These are phyloP conservation scores for Dimocarpus longan DNA, from an alignment of 345 rosid genomes.

Conservation along the genomic window DNA sequence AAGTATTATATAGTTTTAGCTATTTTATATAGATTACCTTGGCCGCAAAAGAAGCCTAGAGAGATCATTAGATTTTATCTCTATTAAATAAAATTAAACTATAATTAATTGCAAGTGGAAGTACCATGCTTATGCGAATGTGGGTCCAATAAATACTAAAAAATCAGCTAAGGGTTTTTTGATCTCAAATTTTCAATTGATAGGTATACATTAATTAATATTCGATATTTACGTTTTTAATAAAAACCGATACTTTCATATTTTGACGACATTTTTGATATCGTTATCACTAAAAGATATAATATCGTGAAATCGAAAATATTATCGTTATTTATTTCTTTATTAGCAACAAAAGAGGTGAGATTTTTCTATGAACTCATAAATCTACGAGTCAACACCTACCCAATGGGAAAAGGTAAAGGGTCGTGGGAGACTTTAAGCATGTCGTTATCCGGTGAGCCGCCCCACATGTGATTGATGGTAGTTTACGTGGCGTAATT, in stretches of 20 bases:
- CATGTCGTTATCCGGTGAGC: conserved; percentile 44
- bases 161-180: no score
- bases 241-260: no score
- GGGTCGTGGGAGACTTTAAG: not conserved
- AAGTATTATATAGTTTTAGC: not conserved
- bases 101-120: conserved; percentile 1
- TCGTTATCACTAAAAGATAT: not conserved
- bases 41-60: not conserved
- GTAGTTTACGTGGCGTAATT: conserved; percentile 25
- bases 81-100: not conserved
- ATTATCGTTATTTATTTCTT: no score
- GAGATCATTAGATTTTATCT: not conserved
- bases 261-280: no score
- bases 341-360: no score
- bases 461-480: conserved; percentile 55
- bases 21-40: not conserved
- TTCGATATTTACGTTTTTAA: no score
- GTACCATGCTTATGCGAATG: not conserved
- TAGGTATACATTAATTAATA: no score
- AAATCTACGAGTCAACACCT: conserved; percentile 8
- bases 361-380: not conserved
- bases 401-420: not conserved
- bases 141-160: no score
- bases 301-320: no score
- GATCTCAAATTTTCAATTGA: no score